Evolutionary conservation across 2,329 filamentous ascomycete genomes (phyloP).

Genomic region (Pseudocercospora fijiensis): DNA sequence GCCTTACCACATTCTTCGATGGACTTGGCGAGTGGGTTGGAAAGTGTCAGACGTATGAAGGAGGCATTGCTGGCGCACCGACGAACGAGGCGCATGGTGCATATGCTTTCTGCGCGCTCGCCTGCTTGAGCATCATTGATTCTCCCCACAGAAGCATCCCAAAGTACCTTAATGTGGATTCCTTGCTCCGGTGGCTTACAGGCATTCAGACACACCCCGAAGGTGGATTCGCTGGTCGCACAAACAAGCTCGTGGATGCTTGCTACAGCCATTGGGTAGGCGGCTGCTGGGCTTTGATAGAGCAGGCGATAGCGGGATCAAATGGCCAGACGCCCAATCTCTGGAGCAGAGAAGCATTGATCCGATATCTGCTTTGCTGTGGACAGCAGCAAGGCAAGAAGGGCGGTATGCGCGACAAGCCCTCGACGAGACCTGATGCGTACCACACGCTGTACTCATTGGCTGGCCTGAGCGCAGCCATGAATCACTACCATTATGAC

Average conservation of each 20-base stretch:
- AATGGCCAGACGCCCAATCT: constrained; percentile 46
- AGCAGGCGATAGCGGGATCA: constrained; percentile 67
- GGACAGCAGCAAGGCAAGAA: constrained; percentile 69
- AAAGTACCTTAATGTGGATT: constrained; percentile 73
- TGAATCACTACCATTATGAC: constrained; percentile 60
- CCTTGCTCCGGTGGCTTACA: constrained; percentile 82
- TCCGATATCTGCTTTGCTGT: constrained; percentile 85
- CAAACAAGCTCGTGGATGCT: constrained; percentile 96
- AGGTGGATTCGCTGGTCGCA: constrained; percentile 87
- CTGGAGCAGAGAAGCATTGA: constrained; percentile 80
- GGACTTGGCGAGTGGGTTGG: constrained; percentile 77
- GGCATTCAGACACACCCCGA: constrained; percentile 87
- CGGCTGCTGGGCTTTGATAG: constrained; percentile 86
- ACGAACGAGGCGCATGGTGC: constrained; percentile 91
- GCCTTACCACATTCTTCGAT: constrained; percentile 66
- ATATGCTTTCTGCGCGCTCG: constrained; percentile 92
- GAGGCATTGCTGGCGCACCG: constrained; percentile 83
- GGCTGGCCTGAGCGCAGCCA: constrained; percentile 77
- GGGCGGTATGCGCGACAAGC: constrained; percentile 90
- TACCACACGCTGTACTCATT: constrained; percentile 95
- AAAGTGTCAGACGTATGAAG: constrained; percentile 91
- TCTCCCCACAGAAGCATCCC: constrained; percentile 72
- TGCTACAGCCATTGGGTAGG: constrained; percentile 99
- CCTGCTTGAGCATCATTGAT: constrained; percentile 81
- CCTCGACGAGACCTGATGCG: constrained; percentile 81